phyloP scores from a whole-genome alignment of 1,284 basidiomycete genomes.

The Volvariella volvacea region DNA sequence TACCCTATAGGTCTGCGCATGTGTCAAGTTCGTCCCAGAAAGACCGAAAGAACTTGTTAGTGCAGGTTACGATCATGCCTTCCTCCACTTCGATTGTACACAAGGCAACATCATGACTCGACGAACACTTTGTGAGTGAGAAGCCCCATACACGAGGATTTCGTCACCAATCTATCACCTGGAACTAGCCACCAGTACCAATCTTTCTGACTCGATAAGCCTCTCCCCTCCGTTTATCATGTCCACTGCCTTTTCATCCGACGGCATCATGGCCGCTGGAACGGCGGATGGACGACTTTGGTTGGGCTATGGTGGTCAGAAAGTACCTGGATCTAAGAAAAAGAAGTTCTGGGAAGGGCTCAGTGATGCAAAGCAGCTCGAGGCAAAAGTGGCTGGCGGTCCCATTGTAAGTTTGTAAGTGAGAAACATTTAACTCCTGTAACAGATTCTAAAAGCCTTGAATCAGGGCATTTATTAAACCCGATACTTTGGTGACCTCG shows the following conservation, averaged over 20 bases:
- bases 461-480: constrained; percentile 42
- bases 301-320: constrained; percentile 64
- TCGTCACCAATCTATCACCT: constrained; percentile 23
- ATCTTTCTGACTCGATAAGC: no score
- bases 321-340: constrained; percentile 31
- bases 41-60: constrained; percentile 66
- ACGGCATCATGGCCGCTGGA: constrained; percentile 58
- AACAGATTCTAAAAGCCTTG: constrained; percentile 3
- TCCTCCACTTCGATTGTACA: constrained; percentile 62
- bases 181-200: constrained; percentile 22
- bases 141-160: constrained; percentile 1
- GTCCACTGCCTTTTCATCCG: constrained; percentile 47
- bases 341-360: constrained; percentile 67
- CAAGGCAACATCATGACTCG: constrained; percentile 54
- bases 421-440: neutral
- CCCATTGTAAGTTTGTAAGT: constrained; percentile 64
- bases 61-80: constrained; percentile 64
- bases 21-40: constrained; percentile 61
- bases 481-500: constrained; percentile 41
- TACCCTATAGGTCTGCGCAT: constrained; percentile 53
- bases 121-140: constrained; percentile 48
- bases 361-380: constrained; percentile 34
- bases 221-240: constrained; percentile 70
- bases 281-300: constrained; percentile 70
- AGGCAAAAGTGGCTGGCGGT: constrained; percentile 54